Conservation (phyloP, 2,329 filamentous ascomycete species). For the Ascochyta viciae-villosae region DNA sequence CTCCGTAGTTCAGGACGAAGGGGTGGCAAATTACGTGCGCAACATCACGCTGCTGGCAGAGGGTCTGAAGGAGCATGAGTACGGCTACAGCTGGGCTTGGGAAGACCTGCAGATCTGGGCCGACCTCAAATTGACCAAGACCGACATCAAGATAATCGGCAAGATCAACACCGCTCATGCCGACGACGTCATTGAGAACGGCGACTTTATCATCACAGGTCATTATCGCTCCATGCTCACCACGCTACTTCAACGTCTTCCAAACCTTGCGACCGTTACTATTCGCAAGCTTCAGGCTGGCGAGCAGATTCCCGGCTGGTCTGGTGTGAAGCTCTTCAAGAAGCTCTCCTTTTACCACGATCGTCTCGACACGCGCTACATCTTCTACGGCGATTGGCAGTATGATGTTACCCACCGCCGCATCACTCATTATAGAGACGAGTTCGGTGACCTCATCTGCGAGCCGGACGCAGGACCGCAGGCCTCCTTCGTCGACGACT, state of each 20-base stretch:
- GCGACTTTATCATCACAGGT: constrained; percentile 20
- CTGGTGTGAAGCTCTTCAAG: constrained; percentile 7
- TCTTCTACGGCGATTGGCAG: constrained; percentile 30
- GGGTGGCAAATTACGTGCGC: background rate
- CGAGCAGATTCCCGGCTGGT: constrained; percentile 27
- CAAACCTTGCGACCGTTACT: constrained; percentile 14
- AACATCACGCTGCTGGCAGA: constrained; percentile 21
- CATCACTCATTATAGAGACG: constrained; percentile 21
- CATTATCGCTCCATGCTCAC: constrained; percentile 21
- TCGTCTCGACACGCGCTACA: constrained; percentile 10
- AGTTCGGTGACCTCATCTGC: constrained; percentile 22
- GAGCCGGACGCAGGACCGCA: constrained; percentile 23
- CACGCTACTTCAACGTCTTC: constrained; percentile 9
- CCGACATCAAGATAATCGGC: constrained; percentile 14
- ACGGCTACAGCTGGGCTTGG: constrained; percentile 25
- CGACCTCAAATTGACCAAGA: background rate
- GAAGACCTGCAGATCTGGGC: constrained; percentile 18
- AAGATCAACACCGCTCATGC: constrained; percentile 13
- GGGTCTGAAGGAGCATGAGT: constrained; percentile 12
- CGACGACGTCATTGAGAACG: constrained; percentile 3
- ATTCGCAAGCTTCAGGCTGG: constrained; percentile 24
- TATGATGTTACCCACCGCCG: constrained; percentile 25
- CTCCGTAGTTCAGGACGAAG: background rate
- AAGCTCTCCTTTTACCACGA: constrained; percentile 23
- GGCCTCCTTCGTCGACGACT: constrained; percentile 21